Base-by-base conservation (phyloP, 495 filamentous ascomycete genomes). In the Parmelia sp. region DNA sequence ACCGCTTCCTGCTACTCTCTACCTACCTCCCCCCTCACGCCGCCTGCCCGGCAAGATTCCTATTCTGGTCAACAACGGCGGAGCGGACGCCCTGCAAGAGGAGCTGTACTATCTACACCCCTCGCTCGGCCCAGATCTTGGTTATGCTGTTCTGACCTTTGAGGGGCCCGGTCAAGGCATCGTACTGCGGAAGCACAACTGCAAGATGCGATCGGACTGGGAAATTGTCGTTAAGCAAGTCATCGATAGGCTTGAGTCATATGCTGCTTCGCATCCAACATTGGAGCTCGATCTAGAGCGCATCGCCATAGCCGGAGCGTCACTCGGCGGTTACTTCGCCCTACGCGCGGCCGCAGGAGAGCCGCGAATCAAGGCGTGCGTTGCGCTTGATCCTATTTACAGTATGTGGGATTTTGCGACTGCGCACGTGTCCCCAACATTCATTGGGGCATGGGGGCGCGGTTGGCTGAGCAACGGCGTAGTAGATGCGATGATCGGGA, bases 131-230 rank as follows among this genome's bases (percentile, higher is more conserved):
- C 68, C 57, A 0, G 58, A 65, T 0, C 55, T 72, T 0, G 82
- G 82, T 0, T 85, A 84, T 63, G 79, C 80, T 0, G 80, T 59
- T n/a, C 36, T 59, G 23, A 59, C 17, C 21, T 59, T 59, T 15
- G 57, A 84, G 1, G 81, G 80, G 0, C 82, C 82, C 0, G 81
- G 82, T 0, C 82, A 84, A 60, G 81, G 81, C 0, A 57, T 79
- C 1, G 49, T 71, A 0, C 69, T 81, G 0, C 68, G 71, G 0
- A 64, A 68, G 0, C 47, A 79, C 45, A 65, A 66, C 11, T 3
- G 73, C 1, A 35, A 14, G 2, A 68, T 83, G 69, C 74, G 57
- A 12, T 37, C 57, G 19, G 57, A 45, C 42, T 45, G 21, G 17
- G 42, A 45, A 19, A 1, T 4, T 21, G 42, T 45, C 17, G 3